Base-by-base conservation (phyloP, 805 yeast species). In the Hanseniaspora osmophila region DNA sequence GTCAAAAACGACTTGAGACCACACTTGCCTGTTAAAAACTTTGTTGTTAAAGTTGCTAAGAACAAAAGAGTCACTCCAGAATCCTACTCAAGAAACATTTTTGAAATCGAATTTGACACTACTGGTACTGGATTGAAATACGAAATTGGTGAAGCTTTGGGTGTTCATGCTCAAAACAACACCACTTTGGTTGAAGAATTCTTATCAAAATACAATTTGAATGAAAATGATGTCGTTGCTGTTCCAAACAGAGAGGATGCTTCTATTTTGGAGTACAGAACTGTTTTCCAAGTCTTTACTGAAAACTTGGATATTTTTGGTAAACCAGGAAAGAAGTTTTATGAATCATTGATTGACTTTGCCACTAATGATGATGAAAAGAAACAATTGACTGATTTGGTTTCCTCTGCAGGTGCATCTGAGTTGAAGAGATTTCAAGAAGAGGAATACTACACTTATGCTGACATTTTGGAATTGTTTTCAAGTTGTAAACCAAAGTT, bases 81-180 rank as follows among this genome's bases (percentile, higher is more conserved):
- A 33, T 88, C 84, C 56, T 90, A 90, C 65, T 85, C 84, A 50
- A 84, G 97, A 69, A 84, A 90, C 66, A 88, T 90, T 56, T 90
- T 90, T 85, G 95, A 90, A 60, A 82, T 90, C 54, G 97, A 90
- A 67, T 86, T 90, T 54, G 97, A 90, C 61, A 75, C 80, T 59
- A 65, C 87, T 41, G 94, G 94, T 44, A 87, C 96, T 33, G 96
- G 94, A 22, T 70, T 90, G 59, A 84, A 77, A 43, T 90, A 90
- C 61, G 92, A 80, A 51, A 86, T 90, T 59, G 97, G 97, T 61
- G 97, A 90, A 70, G 96, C 97, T 17, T 75, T 90, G 49, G 97
- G 97, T 58, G 76, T 90, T 49, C 96, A 90, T 57, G 96, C 95
- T 42, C 79, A 90, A 59, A 90, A 90, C 68, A 73, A 77, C 54